Evolutionary conservation across 352 stramenopile species (phyloP).

Genomic region (Phytopythium boreale): DNA sequence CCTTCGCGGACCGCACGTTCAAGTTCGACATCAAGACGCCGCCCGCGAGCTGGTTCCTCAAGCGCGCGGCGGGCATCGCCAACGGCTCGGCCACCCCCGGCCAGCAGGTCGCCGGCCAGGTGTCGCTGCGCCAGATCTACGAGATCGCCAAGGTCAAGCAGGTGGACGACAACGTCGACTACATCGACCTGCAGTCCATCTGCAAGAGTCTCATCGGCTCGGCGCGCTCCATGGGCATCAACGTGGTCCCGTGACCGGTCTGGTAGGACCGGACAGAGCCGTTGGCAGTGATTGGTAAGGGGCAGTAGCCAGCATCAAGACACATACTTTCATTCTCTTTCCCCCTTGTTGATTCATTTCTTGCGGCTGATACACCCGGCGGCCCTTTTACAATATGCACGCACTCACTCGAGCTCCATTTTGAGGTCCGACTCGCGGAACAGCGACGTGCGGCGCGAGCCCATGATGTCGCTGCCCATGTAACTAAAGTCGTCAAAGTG

Average conservation of each 20-base stretch:
- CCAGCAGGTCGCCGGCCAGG: constrained; percentile 76
- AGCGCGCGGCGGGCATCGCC: constrained; percentile 87
- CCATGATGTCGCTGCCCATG: constrained; percentile 86
- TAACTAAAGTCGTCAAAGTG: constrained; percentile 89
- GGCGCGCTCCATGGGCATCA: constrained; percentile 90
- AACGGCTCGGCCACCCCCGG: constrained; percentile 71
- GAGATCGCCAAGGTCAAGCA: constrained; percentile 98
- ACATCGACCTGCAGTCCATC: constrained; percentile 90
- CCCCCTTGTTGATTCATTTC: neutral
- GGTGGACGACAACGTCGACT: constrained; percentile 91
- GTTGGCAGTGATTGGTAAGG: neutral
- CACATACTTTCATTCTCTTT: neutral
- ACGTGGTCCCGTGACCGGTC: constrained; percentile 76
- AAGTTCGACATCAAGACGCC: constrained; percentile 96
- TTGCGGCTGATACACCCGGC: neutral
- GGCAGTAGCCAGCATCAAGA: no score
- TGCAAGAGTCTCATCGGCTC: constrained; percentile 93
- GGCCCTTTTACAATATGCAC: neutral
- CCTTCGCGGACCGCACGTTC: constrained; percentile 95
- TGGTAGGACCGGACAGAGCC: neutral
- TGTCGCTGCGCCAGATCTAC: constrained; percentile 95
- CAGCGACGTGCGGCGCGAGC: constrained; percentile 74
- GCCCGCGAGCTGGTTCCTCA: constrained; percentile 93
- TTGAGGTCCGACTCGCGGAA: constrained; percentile 84
- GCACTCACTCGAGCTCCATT: constrained; percentile 64